phyloP scores from a whole-genome alignment of 1,284 basidiomycete genomes.

The Fistulinella staudtii region DNA sequence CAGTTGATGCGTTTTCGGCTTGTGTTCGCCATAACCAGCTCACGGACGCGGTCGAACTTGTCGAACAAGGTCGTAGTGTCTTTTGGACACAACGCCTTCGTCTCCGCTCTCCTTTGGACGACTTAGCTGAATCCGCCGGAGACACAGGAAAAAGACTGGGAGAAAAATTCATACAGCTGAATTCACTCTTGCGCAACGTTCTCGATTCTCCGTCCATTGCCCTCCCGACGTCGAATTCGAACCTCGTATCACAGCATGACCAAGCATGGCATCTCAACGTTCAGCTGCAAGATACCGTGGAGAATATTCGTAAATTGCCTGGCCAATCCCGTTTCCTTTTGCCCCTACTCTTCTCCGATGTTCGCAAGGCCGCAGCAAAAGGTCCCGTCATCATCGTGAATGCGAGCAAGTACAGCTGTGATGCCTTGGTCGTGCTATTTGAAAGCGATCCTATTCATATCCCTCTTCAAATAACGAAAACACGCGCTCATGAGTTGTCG shows the following conservation, averaged over 20 bases:
- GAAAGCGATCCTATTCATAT: conserved; percentile 10
- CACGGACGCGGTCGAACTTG: not conserved
- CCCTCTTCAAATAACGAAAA: conserved; percentile 5
- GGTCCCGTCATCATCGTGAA: not conserved
- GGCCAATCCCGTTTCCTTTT: conserved; percentile 18
- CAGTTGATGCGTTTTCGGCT: not conserved
- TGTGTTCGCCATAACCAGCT: not conserved
- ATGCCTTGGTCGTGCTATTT: conserved; percentile 17
- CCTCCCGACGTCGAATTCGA: no score
- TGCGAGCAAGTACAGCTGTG: not conserved
- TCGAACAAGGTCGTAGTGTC: not conserved
- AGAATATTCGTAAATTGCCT: not conserved
- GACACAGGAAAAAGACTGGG: not conserved
- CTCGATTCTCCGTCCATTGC: not conserved
- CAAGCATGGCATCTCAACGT: not conserved
- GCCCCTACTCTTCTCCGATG: not conserved
- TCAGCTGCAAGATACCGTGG: not conserved
- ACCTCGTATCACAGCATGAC: not conserved
- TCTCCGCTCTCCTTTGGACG: not conserved
- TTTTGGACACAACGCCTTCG: not conserved
- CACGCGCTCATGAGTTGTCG: not conserved
- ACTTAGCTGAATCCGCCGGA: not conserved
- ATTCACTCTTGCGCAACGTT: not conserved
- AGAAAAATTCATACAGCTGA: not conserved
- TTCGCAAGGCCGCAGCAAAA: not conserved